Conservation (phyloP, 1,284 basidiomycete genomes). For the Ganoderma sinense region DNA sequence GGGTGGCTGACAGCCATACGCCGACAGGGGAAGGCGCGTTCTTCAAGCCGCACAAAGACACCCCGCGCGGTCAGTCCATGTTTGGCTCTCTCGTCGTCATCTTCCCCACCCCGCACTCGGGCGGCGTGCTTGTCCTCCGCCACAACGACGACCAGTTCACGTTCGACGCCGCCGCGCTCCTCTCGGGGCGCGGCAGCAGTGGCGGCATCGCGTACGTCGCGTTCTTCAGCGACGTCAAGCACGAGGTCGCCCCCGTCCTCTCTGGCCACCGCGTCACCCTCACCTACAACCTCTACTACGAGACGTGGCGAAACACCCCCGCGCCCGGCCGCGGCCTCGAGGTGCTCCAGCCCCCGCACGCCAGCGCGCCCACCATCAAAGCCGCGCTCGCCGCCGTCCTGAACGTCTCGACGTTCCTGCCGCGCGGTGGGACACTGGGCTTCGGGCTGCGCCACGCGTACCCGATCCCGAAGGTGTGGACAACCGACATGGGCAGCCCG, state of each 20-base stretch:
- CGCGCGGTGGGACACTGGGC: slow-evolving; percentile 43
- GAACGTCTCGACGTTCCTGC: slow-evolving; percentile 36
- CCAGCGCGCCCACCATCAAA: not conserved
- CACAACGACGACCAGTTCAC: slow-evolving; percentile 35
- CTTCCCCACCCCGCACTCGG: slow-evolving; percentile 47
- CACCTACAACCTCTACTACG: slow-evolving; percentile 48
- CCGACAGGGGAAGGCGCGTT: slow-evolving; percentile 41
- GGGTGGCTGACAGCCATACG: slow-evolving; percentile 9
- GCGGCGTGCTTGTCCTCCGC: slow-evolving; percentile 46
- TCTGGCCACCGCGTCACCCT: slow-evolving; percentile 52
- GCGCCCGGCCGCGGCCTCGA: not conserved
- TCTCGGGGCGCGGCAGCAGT: slow-evolving; percentile 26
- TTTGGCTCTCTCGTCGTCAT: slow-evolving; percentile 53
- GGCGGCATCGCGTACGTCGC: slow-evolving; percentile 43
- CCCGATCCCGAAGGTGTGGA: slow-evolving; percentile 7
- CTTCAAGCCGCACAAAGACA: slow-evolving; percentile 53
- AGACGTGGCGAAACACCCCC: no score
- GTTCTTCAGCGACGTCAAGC: slow-evolving; percentile 54
- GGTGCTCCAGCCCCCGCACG: slow-evolving; percentile 1
- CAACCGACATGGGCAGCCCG: not conserved
- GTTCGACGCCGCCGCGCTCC: slow-evolving; percentile 42
- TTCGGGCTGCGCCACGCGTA: slow-evolving; percentile 47
- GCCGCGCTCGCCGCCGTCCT: slow-evolving; percentile 29
- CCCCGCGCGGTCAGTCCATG: slow-evolving; percentile 39
- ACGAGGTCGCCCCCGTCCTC: slow-evolving; percentile 50